A percentile compares a stretch with the other conserved stretches of the same genome.
Conservation (phyloP, 164 flowering plant species). For the Tinospora cordifolia region DNA sequence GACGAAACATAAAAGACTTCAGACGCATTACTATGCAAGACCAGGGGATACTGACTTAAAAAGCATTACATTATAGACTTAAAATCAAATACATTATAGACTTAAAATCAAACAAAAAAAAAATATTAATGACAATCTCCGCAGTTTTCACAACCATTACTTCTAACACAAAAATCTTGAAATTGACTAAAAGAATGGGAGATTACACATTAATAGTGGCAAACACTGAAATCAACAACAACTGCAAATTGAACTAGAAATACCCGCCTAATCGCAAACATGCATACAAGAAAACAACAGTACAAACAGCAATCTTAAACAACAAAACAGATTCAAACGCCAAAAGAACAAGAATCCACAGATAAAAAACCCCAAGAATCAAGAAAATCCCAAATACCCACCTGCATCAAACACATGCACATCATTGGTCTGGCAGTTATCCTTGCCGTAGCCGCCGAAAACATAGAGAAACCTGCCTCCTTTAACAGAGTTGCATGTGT, state of each 20-base stretch:
- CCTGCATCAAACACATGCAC: conserved; percentile 89
- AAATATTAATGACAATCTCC: neutral
- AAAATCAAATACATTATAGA: no score
- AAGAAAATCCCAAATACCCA: conserved; percentile 15
- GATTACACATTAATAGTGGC: neutral
- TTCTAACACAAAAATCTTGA: neutral
- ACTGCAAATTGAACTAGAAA: neutral
- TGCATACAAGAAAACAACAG: neutral
- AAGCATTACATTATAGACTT: neutral
- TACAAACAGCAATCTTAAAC: neutral
- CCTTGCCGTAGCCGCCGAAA: conserved; percentile 86
- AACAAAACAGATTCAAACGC: neutral
- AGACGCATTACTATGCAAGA: neutral
- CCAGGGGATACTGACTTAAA: no score
- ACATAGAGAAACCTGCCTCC: conserved; percentile 78
- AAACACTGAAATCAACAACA: neutral
- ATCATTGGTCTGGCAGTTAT: conserved; percentile 79
- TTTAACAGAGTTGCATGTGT: conserved; percentile 80
- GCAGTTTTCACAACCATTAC: neutral
- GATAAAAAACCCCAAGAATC: neutral
- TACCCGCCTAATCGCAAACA: no score
- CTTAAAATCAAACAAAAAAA: neutral
- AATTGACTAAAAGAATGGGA: neutral
- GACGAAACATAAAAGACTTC: neutral
- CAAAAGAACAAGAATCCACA: neutral